Base-by-base conservation (phyloP, 192 early-diverging fungal species). In the Coemansia asiatica region DNA sequence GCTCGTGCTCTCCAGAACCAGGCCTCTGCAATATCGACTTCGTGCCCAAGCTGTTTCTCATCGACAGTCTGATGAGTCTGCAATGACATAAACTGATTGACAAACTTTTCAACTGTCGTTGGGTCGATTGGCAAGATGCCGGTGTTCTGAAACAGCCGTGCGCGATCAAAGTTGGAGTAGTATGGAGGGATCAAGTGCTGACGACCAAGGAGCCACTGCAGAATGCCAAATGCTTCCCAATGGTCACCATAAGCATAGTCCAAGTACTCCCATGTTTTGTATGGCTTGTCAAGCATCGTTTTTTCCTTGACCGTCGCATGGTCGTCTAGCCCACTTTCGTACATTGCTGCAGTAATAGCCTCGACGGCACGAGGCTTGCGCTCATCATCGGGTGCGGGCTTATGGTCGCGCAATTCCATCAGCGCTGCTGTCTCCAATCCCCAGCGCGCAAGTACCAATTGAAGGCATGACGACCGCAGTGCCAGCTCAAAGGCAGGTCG, bases 1-100 rank as follows among this genome's bases (percentile, higher is more conserved):
- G 86, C 85, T 1, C 79, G 68, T 8, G 84, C 81, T 22, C 87
- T 64, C 87, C 87, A 89, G 48, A 82, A 71, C 87, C 87, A 89
- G 15, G 86, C 87, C 69, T 89, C 87, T 9, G 86, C 68, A 2
- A 47, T 57, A 59, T 81, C 73, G 7, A 89, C 61, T 19, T 65
- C 67, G 18, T 54, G 61, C 64, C 80, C 79, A 12, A 72, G 61
- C 53, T 74, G 69, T 36, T 71, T 65, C 10, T 25, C 23, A 18
- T 65, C 67, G n/a, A 71, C 33, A 12, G 54, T 27, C 57, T 69
- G 71, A 44, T 68, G 73, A 2, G 47, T 71, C 21, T 72, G 79
- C 19, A 67, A 23, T 15, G 74, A 58, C 71, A 67, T 69, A 56
- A 71, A 82, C 22, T 61, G 53, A 55, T 77, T 75, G 19, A 89